A percentile compares a stretch with the other conserved stretches of the same genome.
phyloP scores from a whole-genome alignment of 176 grass and related monocot species.

The Otatea glauca region DNA sequence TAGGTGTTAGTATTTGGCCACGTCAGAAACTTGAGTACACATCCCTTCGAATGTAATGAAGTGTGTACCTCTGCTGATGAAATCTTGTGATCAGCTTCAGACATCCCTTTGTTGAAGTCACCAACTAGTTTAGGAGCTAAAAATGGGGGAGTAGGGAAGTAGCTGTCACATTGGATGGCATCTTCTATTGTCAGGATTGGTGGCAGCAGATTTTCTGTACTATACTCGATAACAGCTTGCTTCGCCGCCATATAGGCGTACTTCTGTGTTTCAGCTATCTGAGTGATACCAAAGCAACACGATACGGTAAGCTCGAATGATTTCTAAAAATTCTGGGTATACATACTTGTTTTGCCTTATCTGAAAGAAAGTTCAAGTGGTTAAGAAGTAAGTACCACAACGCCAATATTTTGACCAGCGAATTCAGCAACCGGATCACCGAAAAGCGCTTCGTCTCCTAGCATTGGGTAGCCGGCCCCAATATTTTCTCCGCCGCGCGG shows the following conservation, averaged over 20 bases:
- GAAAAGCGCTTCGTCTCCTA: slow-evolving; percentile 74
- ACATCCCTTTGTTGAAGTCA: slow-evolving; percentile 76
- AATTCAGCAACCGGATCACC: slow-evolving; percentile 63
- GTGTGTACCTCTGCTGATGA: slow-evolving; percentile 60
- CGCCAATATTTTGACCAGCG: slow-evolving; percentile 74
- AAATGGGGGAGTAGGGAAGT: slow-evolving; percentile 54
- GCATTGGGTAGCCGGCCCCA: slow-evolving; percentile 28
- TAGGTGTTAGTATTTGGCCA: neutral
- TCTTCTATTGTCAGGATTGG: slow-evolving; percentile 86
- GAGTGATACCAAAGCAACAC: slow-evolving; percentile 28
- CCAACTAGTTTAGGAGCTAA: slow-evolving; percentile 60
- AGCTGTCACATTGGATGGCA: slow-evolving; percentile 64
- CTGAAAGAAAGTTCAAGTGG: neutral
- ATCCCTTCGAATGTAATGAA: neutral
- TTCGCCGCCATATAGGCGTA: slow-evolving; percentile 80
- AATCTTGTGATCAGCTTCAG: slow-evolving; percentile 89
- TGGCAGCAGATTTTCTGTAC: slow-evolving; percentile 65
- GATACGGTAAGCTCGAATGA: neutral
- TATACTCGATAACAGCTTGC: slow-evolving; percentile 67
- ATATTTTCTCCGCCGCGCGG: slow-evolving; percentile 66
- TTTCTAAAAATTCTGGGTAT: neutral
- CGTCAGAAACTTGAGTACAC: too few species aligned
- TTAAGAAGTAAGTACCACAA: slow-evolving; percentile 66
- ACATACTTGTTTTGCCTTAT: neutral
- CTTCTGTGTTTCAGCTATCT: slow-evolving; percentile 88